Evolutionary conservation across 2,329 filamentous ascomycete species (phyloP), one percentile per base, ranked within the genome.

Genomic region (Rachicladosporium sp.): DNA sequence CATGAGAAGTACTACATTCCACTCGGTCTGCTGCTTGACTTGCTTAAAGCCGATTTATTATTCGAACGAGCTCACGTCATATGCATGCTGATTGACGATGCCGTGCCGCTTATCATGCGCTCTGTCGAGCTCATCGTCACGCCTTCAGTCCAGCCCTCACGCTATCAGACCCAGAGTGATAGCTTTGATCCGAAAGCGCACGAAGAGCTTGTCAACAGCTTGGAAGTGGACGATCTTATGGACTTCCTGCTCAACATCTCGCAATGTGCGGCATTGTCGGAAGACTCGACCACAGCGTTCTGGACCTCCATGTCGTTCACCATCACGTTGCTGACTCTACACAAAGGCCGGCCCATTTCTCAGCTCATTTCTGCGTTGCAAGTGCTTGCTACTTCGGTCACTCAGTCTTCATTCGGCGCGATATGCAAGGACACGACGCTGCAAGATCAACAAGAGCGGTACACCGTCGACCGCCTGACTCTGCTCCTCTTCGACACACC

Each of bases 261-360:
- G 79, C 38, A 41, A 29, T 41, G 34, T 7, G 38, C 38, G 10
- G 38, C 38, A 15, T 11, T 41, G 3, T 11, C 19, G 6, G 10
- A 34, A 6, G 38, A 66, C 11, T 57, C 59, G 2, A 61, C 67
- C 2, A 55, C 53, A 10, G 58, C 52, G 9, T 82, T 87, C 50
- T 91, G 84, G 84, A 71, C 67, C 43, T 61, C 68, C 30, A 74
- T 87, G 44, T 72, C 78, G 3, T 70, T 76, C 15, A 74, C 82
- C 33, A 78, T 82, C 46, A 71, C 81, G 7, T 61, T 83, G 9
- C 65, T 82, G 40, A 71, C 84, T 50, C 67, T 89, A 1, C 78
- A 74, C 43, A 73, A 74, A 23, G 78, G 77, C 40, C 81, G 87
- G 44, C 72, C 73, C 1, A 62, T 76, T 1, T 57, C 66, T 2